Conservation (phyloP, 2,329 filamentous ascomycete genomes). For the Fusarium nisikadoi region DNA sequence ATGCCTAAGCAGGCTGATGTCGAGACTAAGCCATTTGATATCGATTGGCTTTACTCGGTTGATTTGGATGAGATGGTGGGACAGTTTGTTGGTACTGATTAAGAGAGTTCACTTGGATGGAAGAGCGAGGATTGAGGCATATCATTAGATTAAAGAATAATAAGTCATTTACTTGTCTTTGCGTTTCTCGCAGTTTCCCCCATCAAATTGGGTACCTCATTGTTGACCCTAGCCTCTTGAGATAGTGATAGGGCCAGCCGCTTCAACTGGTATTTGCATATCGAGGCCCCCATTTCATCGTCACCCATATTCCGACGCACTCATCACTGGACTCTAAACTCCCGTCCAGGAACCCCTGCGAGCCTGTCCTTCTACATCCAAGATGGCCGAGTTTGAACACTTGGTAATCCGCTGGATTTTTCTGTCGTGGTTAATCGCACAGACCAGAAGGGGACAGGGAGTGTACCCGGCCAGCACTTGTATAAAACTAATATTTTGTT, state of each 20-base stretch:
- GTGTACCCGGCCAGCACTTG: background rate
- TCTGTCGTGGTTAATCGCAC: background rate
- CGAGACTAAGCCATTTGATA: slow-evolving; percentile 46
- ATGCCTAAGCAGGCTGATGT: slow-evolving; percentile 51
- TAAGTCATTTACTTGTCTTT: too few species aligned
- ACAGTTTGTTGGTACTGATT: slow-evolving; percentile 14
- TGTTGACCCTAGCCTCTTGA: background rate
- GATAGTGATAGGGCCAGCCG: background rate
- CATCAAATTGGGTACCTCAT: background rate
- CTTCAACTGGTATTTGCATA: background rate
- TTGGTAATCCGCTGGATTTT: background rate
- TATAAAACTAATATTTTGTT: background rate
- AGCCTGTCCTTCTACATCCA: too few species aligned
- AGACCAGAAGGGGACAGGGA: background rate
- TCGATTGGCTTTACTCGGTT: slow-evolving; percentile 57
- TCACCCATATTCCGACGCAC: background rate
- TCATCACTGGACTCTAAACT: background rate
- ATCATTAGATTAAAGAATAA: too few species aligned
- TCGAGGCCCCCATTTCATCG: background rate
- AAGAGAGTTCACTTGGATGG: accelerated
- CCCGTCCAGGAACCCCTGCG: too few species aligned
- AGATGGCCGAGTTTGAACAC: background rate
- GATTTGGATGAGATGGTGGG: slow-evolving; percentile 51
- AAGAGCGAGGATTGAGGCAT: background rate
- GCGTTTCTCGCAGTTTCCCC: too few species aligned